Conservation (phyloP, 352 stramenopile genomes). For the Pseudoperonospora humuli region DNA sequence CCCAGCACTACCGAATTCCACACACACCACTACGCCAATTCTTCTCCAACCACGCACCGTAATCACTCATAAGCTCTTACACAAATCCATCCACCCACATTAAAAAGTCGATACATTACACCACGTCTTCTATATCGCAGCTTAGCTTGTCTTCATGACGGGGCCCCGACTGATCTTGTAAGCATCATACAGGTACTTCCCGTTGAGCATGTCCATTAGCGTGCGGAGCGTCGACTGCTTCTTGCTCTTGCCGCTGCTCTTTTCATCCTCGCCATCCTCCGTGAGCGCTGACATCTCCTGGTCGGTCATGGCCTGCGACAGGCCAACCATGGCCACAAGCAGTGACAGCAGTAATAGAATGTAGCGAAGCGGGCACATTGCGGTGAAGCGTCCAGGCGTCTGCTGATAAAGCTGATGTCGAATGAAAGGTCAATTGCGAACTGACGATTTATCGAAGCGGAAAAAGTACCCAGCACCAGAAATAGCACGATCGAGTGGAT, state of each 20-base stretch:
- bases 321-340: slow-evolving; percentile 74
- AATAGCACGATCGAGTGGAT: no score
- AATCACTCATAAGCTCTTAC: no score
- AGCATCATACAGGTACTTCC: slow-evolving; percentile 82
- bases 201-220: slow-evolving; percentile 83
- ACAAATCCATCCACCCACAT: no score
- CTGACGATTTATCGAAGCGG: no score
- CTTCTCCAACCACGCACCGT: no score
- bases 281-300: slow-evolving; percentile 49
- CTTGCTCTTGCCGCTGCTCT: slow-evolving; percentile 35
- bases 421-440: slow-evolving; percentile 17
- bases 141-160: slow-evolving; percentile 48
- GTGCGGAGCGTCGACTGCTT: slow-evolving; percentile 57
- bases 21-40: no score
- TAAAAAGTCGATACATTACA: no score
- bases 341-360: slow-evolving; percentile 79
- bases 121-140: background rate
- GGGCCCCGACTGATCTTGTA: slow-evolving; percentile 49
- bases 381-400: no score
- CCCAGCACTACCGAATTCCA: no score
- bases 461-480: no score
- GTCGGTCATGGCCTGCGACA: slow-evolving; percentile 72
- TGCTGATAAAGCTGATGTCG: no score
- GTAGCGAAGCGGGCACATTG: slow-evolving; percentile 82
- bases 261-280: slow-evolving; percentile 53